Evolutionary conservation across 306 rosid genomes (phyloP).

Genomic region (Casuarina glauca): DNA sequence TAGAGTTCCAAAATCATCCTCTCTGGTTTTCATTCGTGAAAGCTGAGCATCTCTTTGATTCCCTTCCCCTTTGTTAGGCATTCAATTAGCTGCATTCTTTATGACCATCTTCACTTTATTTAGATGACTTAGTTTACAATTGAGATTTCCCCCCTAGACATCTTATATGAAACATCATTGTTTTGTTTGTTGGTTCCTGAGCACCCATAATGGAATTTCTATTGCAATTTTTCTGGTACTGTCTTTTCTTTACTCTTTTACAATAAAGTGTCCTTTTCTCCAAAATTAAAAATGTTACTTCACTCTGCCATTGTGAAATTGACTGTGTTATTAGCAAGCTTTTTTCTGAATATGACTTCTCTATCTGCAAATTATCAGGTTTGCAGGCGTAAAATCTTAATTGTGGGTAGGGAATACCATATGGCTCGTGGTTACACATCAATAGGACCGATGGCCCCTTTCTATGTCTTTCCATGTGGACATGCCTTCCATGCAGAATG

Average conservation of each 20-base stretch:
- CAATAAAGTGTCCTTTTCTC: neutral
- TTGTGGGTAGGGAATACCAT: conserved; percentile 70
- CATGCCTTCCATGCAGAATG: conserved; percentile 92
- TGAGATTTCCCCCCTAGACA: neutral
- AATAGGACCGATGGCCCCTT: conserved; percentile 90
- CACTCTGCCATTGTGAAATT: neutral
- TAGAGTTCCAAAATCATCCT: neutral
- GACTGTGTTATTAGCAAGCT: conserved; percentile 2
- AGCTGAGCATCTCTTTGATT: neutral
- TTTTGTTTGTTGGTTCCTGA: too few species aligned
- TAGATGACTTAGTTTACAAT: neutral
- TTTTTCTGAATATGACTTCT: conserved; percentile 27
- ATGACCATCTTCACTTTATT: neutral
- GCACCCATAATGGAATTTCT: neutral
- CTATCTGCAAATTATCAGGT: conserved; percentile 49
- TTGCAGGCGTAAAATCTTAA: conserved; percentile 75
- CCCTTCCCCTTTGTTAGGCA: neutral
- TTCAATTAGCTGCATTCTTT: conserved; percentile 4
- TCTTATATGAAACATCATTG: neutral
- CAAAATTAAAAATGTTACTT: neutral
- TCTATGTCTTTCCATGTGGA: conserved; percentile 94
- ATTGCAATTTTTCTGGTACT: conserved; percentile 11
- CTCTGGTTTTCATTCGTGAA: neutral
- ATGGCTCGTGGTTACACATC: conserved; percentile 67
- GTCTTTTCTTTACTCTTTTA: neutral